Base-by-base conservation (phyloP, 1,284 basidiomycete species). In the Cystobasidium sp. region DNA sequence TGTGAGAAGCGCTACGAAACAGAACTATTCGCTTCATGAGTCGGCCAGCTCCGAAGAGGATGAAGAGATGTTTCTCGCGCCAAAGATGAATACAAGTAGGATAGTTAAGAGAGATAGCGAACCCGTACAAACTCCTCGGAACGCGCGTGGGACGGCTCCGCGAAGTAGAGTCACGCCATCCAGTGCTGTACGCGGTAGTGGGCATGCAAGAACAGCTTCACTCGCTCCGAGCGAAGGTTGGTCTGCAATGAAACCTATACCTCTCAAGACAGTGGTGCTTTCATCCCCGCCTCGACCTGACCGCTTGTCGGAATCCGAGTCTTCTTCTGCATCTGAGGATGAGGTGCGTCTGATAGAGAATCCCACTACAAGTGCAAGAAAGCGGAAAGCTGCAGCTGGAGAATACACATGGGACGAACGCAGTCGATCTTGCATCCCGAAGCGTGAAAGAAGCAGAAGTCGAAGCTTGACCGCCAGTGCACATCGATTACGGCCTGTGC, bases 371-470 rank as follows among this genome's bases (percentile, higher is more conserved):
- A 64, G 59, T 20, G 46, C 47, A 37, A 43, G 55, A 44, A 53
- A 59, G 20, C 70, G 70, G 8, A 73, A 73, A 51, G 59, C 63
- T 22, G 55, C 49, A 4, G 70, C 47, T 10, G 70, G 70, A 56
- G 70, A 73, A 20, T 73, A 64, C 22, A 49, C 49, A 39, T 73
- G 70, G 70, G 70, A 73, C 58, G 70, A 73, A 41, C 37, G 31
- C 1, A 73, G 70, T 51, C 49, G 70, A 1, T 55, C 56, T 20
- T 73, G 70, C 39, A 43, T 73, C 4, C 62, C 63, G 1, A 73
- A 73, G 31, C 47, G 70, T 18, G 70, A 73, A 59, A 43, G 70
- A 20, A 73, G 70, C 44, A 55, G 70, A 49, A 73, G 70, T 46
- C 49, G 70, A 39, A 73, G 70, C 46, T 16, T 73, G 6, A 43